Percentiles rank a stretch among this genome's conserved stretches.
Conservation (phyloP, 2,329 filamentous ascomycete species). For the Pestalotiopsis sp. region DNA sequence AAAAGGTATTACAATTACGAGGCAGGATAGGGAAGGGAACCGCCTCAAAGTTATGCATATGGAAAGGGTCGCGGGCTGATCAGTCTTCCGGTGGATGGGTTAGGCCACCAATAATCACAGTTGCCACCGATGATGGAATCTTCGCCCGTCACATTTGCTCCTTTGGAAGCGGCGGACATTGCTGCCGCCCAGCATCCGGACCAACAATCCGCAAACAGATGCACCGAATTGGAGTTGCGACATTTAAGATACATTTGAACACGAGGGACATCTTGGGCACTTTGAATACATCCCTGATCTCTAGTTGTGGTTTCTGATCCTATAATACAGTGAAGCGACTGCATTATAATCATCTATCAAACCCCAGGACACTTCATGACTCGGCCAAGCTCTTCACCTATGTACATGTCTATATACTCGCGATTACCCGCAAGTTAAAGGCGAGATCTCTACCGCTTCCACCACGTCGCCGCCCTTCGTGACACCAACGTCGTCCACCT, state of each 20-base stretch:
- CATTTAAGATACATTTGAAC: too few species aligned
- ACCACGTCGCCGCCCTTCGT: background rate
- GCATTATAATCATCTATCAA: too few species aligned
- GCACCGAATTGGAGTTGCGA: too few species aligned
- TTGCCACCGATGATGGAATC: background rate
- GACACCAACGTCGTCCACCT: background rate
- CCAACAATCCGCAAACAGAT: background rate
- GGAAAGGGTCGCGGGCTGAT: too few species aligned
- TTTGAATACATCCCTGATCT: background rate
- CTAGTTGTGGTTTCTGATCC: background rate
- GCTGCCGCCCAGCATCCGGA: background rate
- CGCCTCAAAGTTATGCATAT: background rate
- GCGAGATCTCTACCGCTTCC: background rate
- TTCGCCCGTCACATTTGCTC: too few species aligned
- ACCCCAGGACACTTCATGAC: too few species aligned
- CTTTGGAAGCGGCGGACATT: background rate
- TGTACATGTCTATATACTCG: background rate
- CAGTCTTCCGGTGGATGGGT: background rate
- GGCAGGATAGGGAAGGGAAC: too few species aligned
- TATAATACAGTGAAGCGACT: too few species aligned
- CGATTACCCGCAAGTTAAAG: background rate
- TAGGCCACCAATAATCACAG: background rate
- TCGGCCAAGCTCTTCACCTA: background rate
- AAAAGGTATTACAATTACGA: too few species aligned
- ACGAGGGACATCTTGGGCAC: background rate